Evolutionary conservation across 768 basidiomycete species (phyloP), one percentile per base, ranked within the genome.

Genomic region (Lyophyllum semitale): DNA sequence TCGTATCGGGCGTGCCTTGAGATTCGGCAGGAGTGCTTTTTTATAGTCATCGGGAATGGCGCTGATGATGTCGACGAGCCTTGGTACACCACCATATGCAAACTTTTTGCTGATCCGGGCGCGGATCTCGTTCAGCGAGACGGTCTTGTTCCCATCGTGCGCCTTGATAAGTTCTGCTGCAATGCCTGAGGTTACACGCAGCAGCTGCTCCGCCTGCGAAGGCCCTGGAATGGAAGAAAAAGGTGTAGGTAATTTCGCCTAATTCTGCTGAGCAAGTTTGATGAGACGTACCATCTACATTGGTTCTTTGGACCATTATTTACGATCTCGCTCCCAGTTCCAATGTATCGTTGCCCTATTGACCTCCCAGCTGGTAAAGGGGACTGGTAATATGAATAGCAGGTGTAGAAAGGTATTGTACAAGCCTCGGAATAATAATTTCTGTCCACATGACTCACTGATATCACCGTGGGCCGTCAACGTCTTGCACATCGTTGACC

Each of bases 1-100:
- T 59, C 97, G 77, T 51, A 99, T 94, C 18, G 97, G 97, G 60
- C 97, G 84, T 18, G 97, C 96, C 61, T 86, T 89, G 56, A 99
- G 74, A 69, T 89, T 94, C 2, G 95, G 94, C 50, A 98, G 70
- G 20, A 99, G 72, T 6, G 89, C 89, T 62, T 93, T 93, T 73
- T 95, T 95, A 76, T 95, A 94, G 51, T 97, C 95, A 69, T 98
- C 95, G 17, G 97, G 97, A 47, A 98, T 96, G 33, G 97, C 97
- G 59, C 93, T 93, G 72, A 99, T 94, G 65, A 99, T 98, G 70
- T 99, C 97, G 42, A 98, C 96, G 18, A 99, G 81, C 43, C 97
- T 74, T 0, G 97, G 97, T 0, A 96, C 89, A 27, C 91, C 91
- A 32, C 89, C 86, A 63, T 87, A 89, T 4, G 84, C 86, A 67